These are phyloP conservation scores for Lodderomyces orthopsilosis DNA, from an alignment of 1,139 yeast species.

Conservation along the genomic window DNA sequence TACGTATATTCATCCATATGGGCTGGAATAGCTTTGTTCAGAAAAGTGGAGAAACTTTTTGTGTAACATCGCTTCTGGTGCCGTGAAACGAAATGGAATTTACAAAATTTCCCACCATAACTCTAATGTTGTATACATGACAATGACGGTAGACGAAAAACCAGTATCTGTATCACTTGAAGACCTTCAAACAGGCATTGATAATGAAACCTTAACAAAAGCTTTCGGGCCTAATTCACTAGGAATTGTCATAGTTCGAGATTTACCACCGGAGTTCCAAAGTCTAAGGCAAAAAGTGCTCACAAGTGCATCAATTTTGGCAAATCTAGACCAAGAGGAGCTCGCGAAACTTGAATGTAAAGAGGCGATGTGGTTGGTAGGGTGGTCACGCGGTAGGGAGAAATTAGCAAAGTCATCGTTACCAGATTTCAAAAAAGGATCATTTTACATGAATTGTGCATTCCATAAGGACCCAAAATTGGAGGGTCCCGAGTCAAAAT, in stretches of 20 bases:
- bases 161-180: slow-evolving; percentile 34
- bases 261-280: slow-evolving; percentile 37
- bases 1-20: too few species aligned
- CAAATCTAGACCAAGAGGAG: slow-evolving; percentile 35
- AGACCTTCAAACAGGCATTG: slow-evolving; percentile 33
- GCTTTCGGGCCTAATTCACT: slow-evolving; percentile 62
- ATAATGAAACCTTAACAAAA: slow-evolving; percentile 27
- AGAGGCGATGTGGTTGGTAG: slow-evolving; percentile 52
- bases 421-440: slow-evolving; percentile 57
- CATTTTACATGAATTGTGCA: slow-evolving; percentile 60
- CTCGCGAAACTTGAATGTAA: slow-evolving; percentile 44
- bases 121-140: too few species aligned
- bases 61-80: not conserved
- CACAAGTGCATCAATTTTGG: slow-evolving; percentile 43
- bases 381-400: slow-evolving; percentile 69
- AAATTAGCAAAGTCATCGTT: slow-evolving; percentile 34
- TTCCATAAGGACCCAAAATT: slow-evolving; percentile 43
- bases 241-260: slow-evolving; percentile 50
- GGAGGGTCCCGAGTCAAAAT: slow-evolving; percentile 44
- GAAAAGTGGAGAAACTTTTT: not conserved
- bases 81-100: too few species aligned
- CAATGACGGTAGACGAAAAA: not conserved
- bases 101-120: too few species aligned
- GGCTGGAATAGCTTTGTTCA: not conserved
- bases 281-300: slow-evolving; percentile 44